phyloP scores from a whole-genome alignment of 2,329 filamentous ascomycete species.

The Aspergillus awamori region DNA sequence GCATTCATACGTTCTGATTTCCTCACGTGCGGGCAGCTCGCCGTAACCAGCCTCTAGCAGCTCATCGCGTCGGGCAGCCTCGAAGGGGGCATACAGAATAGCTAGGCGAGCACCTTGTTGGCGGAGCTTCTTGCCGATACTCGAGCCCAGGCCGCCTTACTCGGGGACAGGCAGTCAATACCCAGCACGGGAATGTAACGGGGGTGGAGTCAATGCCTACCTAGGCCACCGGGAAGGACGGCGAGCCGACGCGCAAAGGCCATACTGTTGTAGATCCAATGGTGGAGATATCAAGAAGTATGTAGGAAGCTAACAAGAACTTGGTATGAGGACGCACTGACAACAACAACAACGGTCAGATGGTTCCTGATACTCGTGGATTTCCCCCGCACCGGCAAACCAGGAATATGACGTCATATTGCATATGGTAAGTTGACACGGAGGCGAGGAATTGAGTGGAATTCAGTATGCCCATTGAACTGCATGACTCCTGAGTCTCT shows the following conservation, averaged over 20 bases:
- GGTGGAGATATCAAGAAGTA: neutral
- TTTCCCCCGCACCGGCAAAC: too few relatives aligned
- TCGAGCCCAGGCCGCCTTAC: conserved; percentile 47
- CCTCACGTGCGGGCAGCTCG: conserved; percentile 15
- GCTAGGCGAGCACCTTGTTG: conserved; percentile 48
- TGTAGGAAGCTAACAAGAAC: neutral
- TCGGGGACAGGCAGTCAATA: neutral
- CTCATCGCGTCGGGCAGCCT: conserved; percentile 41
- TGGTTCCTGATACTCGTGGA: too few relatives aligned
- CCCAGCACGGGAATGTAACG: neutral
- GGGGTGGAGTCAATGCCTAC: conserved; percentile 27
- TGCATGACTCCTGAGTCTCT: too few relatives aligned
- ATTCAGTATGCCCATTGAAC: too few relatives aligned
- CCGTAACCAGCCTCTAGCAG: conserved; percentile 43
- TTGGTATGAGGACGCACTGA: too few relatives aligned
- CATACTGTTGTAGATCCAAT: conserved; percentile 25
- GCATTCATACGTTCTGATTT: conserved; percentile 44
- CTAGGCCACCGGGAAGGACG: conserved; percentile 49
- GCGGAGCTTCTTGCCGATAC: conserved; percentile 46
- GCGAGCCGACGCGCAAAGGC: conserved; percentile 45
- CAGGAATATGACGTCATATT: too few relatives aligned
- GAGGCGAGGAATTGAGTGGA: too few relatives aligned
- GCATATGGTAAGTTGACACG: too few relatives aligned
- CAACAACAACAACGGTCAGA: too few relatives aligned
- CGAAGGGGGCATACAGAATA: conserved; percentile 53